Evolutionary conservation across 371 early-diverging fungal genomes (phyloP).

Genomic region (Rhizopus arrhizus): DNA sequence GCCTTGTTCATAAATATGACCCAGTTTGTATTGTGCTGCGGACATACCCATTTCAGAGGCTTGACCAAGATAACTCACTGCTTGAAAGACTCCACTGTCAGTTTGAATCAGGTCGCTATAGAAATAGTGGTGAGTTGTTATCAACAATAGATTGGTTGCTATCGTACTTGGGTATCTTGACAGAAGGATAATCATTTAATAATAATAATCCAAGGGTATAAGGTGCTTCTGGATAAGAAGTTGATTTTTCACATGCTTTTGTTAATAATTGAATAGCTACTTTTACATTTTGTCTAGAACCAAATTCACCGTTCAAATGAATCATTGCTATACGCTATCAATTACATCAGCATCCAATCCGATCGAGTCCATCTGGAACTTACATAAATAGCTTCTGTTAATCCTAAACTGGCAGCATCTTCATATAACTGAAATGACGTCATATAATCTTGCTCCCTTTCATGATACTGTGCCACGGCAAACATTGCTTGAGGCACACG

Average conservation of each 20-base stretch:
- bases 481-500: conserved; percentile 43
- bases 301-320: conserved; percentile 43
- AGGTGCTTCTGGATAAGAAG: conserved; percentile 40
- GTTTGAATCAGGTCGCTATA: conserved; percentile 26
- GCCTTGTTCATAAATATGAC: conserved; percentile 35
- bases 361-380: conserved; percentile 1
- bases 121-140: background rate
- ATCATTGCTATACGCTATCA: conserved; percentile 42
- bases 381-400: conserved; percentile 71
- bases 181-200: conserved; percentile 34
- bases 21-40: conserved; percentile 33
- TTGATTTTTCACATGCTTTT: conserved; percentile 37
- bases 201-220: conserved; percentile 41
- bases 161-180: conserved; percentile 36
- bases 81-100: conserved; percentile 37
- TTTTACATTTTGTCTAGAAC: conserved; percentile 36
- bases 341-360: background rate
- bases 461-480: conserved; percentile 41
- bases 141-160: background rate
- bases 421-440: conserved; percentile 75
- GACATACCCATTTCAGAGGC: conserved; percentile 41
- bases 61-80: conserved; percentile 31
- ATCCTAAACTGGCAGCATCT: conserved; percentile 71
- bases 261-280: conserved; percentile 33
- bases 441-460: conserved; percentile 61